phyloP scores from a whole-genome alignment of 768 basidiomycete genomes.

The Collybia mongolica region DNA sequence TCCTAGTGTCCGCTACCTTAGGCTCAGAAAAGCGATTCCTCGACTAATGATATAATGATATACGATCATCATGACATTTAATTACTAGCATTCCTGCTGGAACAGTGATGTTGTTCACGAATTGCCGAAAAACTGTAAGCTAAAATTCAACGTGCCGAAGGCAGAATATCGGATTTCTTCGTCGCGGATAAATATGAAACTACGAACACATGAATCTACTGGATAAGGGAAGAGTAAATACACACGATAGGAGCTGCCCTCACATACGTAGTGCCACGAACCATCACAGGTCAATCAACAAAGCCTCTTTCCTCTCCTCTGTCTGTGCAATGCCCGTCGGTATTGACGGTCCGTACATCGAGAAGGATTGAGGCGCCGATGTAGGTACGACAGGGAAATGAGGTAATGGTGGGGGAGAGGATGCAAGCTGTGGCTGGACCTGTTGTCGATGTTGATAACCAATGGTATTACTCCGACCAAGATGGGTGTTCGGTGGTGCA shows the following conservation, averaged over 20 bases:
- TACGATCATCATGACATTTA: no score
- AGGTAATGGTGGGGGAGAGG: slow-evolving; percentile 41
- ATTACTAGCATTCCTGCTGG: no score
- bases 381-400: slow-evolving; percentile 70
- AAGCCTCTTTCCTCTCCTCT: slow-evolving; percentile 65
- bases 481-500: slow-evolving; percentile 16
- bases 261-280: neutral
- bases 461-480: slow-evolving; percentile 34
- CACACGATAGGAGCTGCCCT: neutral
- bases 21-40: no score
- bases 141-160: no score
- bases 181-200: no score
- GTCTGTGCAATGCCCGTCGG: slow-evolving; percentile 49
- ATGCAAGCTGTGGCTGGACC: slow-evolving; percentile 17
- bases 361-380: slow-evolving; percentile 50
- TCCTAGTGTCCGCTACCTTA: no score
- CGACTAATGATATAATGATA: no score
- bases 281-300: slow-evolving; percentile 50
- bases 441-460: slow-evolving; percentile 25
- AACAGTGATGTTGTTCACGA: no score
- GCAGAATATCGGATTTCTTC: no score
- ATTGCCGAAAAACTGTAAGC: no score
- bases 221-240: neutral
- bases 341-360: slow-evolving; percentile 48
- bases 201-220: no score